Percentiles rank a stretch among this genome's conserved stretches.
Evolutionary conservation across 2,329 filamentous ascomycete genomes (phyloP).

Genomic region (Fusarium sp.): DNA sequence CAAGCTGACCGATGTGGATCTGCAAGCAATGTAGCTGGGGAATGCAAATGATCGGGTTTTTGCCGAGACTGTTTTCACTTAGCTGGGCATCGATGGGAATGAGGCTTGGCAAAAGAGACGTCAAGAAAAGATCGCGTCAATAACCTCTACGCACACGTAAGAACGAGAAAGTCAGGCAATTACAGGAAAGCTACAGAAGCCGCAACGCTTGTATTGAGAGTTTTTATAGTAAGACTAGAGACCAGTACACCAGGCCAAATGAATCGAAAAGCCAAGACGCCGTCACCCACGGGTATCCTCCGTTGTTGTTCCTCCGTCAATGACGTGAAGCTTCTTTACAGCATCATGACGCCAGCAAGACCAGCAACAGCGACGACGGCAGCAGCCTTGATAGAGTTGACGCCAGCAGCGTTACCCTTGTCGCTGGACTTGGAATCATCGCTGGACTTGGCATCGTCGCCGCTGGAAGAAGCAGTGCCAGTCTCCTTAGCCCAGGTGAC

Average conservation of each 20-base stretch:
- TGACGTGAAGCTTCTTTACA: not conserved
- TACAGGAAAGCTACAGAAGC: not conserved
- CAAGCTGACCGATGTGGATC: not conserved
- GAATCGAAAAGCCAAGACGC: not conserved
- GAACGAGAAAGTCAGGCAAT: not conserved
- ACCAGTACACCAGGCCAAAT: conserved; percentile 2
- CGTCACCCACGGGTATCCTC: not conserved
- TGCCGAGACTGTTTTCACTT: not conserved
- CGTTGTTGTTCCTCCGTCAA: not conserved
- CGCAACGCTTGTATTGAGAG: not conserved
- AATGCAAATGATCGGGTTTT: not conserved
- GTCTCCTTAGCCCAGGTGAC: conserved; percentile 27
- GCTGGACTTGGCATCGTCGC: conserved; percentile 1
- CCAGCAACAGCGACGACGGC: conserved; percentile 20
- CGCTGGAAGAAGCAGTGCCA: conserved; percentile 10
- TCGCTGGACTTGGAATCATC: conserved; percentile 1
- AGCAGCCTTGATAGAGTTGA: conserved; percentile 22
- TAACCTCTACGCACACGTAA: not conserved
- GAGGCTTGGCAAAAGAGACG: no score
- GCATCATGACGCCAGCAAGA: conserved; percentile 32
- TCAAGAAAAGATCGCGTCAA: not conserved
- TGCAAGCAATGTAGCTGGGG: not conserved
- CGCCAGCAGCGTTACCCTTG: conserved; percentile 12
- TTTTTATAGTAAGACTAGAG: not conserved
- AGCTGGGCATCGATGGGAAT: not conserved